phyloP scores from a whole-genome alignment of 2,329 filamentous ascomycete genomes.

The Ilyonectria mors-panacis region DNA sequence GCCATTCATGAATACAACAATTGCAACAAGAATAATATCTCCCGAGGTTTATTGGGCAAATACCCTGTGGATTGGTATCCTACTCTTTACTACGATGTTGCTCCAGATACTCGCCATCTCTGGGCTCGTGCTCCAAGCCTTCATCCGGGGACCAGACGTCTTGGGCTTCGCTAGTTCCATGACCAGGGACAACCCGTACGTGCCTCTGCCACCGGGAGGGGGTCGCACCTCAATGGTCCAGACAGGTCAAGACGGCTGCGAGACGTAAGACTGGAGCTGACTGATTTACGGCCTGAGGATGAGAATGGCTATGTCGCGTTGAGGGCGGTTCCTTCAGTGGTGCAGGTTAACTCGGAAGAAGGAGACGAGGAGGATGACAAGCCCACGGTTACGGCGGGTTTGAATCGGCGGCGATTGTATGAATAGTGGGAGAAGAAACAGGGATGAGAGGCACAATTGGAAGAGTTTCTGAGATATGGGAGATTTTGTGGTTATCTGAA shows the following conservation, averaged over 20 bases:
- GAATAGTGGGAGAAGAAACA: too few relatives aligned
- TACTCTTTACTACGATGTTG: slow-evolving; percentile 19
- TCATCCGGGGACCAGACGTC: slow-evolving; percentile 31
- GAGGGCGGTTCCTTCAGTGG: too few relatives aligned
- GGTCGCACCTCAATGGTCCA: slow-evolving; percentile 19
- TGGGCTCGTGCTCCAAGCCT: neutral
- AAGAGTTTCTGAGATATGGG: too few relatives aligned
- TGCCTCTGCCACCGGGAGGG: slow-evolving; percentile 21
- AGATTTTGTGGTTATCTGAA: too few relatives aligned
- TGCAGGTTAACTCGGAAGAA: too few relatives aligned
- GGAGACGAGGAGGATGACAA: too few relatives aligned
- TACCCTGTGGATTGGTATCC: slow-evolving; percentile 6
- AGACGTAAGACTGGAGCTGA: slow-evolving; percentile 18
- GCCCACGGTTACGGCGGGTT: too few relatives aligned
- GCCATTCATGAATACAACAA: neutral
- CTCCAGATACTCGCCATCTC: slow-evolving; percentile 14
- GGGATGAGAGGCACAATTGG: too few relatives aligned
- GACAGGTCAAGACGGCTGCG: slow-evolving; percentile 16
- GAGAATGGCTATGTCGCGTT: slow-evolving; percentile 26
- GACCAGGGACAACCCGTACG: slow-evolving; percentile 25
- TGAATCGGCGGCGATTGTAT: too few relatives aligned
- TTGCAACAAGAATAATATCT: neutral
- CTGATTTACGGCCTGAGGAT: slow-evolving; percentile 9
- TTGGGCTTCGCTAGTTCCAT: slow-evolving; percentile 31
- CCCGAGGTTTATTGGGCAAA: slow-evolving; percentile 11